Evolutionary conservation across 2,329 filamentous ascomycete species (phyloP).

Genomic region (Ceratocystis lukuohia): DNA sequence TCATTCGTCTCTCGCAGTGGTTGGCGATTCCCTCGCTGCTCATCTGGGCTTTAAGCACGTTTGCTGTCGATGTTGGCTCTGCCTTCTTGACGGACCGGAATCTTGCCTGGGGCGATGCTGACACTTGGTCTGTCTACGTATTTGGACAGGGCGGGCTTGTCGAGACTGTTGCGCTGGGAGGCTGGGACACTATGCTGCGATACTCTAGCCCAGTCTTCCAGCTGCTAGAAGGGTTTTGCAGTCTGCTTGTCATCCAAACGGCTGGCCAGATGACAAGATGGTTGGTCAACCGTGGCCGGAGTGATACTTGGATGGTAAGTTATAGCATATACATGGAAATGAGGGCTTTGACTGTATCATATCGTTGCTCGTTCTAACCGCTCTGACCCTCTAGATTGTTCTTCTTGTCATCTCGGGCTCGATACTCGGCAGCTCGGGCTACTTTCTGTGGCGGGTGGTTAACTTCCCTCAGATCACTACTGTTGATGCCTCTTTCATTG

Average conservation of each 20-base stretch:
- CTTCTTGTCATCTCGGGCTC: constrained; percentile 79
- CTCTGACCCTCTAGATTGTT: constrained; percentile 51
- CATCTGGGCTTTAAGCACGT: constrained; percentile 92
- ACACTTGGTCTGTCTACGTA: constrained; percentile 68
- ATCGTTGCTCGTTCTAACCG: not conserved
- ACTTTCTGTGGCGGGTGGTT: constrained; percentile 91
- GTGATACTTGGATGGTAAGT: constrained; percentile 91
- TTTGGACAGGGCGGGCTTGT: constrained; percentile 76
- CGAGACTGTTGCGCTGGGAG: constrained; percentile 66
- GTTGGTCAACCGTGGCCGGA: constrained; percentile 83
- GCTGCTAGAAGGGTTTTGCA: constrained; percentile 91
- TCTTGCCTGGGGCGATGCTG: constrained; percentile 43
- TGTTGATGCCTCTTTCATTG: constrained; percentile 82
- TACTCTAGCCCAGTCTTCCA: constrained; percentile 95
- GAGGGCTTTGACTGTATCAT: not conserved
- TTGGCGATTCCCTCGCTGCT: constrained; percentile 71
- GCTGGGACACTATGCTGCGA: constrained; percentile 75
- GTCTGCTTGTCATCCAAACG: constrained; percentile 85
- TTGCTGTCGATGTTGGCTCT: constrained; percentile 71
- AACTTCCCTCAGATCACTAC: constrained; percentile 89
- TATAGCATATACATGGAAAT: not conserved
- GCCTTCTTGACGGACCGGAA: constrained; percentile 73
- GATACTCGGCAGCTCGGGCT: constrained; percentile 83
- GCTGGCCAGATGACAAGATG: constrained; percentile 88
- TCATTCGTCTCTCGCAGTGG: constrained; percentile 70